Evolutionary conservation across 345 rosid genomes (phyloP).

Genomic region (Gynandropsis gynandra): DNA sequence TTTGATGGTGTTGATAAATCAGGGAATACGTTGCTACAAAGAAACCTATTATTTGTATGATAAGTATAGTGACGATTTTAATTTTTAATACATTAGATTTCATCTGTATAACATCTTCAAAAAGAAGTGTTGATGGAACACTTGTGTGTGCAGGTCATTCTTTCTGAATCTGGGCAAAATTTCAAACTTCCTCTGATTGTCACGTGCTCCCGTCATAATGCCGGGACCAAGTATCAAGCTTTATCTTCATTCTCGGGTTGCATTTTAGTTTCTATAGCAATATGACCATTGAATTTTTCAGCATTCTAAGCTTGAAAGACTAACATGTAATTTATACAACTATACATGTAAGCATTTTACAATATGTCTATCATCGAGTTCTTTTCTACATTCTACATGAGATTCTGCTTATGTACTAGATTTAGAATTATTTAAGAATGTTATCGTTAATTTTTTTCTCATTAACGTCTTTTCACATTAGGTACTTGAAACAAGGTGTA

Average conservation of each 20-base stretch:
- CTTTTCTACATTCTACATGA: slow-evolving; percentile 11
- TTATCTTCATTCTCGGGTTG: slow-evolving; percentile 1
- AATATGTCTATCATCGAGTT: background rate
- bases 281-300: background rate
- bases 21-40: slow-evolving; percentile 12
- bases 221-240: slow-evolving; percentile 82
- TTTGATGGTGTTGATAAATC: no score
- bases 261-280: slow-evolving; percentile 2
- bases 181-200: slow-evolving; percentile 80
- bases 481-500: slow-evolving; percentile 97
- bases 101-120: background rate
- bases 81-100: slow-evolving; percentile 12
- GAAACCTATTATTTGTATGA: no score
- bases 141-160: slow-evolving; percentile 47
- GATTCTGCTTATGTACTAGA: background rate
- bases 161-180: slow-evolving; percentile 69
- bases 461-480: slow-evolving; percentile 23
- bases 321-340: background rate
- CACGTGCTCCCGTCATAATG: slow-evolving; percentile 96
- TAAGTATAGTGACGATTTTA: slow-evolving; percentile 1
- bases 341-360: slow-evolving; percentile 1
- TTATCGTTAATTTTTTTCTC: background rate
- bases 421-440: background rate
- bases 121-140: no score
- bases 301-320: background rate